These are phyloP conservation scores for Calonectria pseudoturangicola DNA, from an alignment of 2,329 filamentous ascomycete species.

Conservation along the genomic window DNA sequence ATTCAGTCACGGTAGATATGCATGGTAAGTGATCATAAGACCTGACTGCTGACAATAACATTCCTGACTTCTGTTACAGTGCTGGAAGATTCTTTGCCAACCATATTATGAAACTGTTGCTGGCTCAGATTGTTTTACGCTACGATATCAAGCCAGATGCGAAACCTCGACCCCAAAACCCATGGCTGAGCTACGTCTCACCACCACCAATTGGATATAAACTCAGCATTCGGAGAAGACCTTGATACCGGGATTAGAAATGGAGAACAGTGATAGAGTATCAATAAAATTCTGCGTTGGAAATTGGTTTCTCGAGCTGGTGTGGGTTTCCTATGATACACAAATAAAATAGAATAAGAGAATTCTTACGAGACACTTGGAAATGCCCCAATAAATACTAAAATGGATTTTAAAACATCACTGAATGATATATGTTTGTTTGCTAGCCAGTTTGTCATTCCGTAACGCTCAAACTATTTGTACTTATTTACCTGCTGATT, in stretches of 20 bases:
- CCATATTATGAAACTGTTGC: slow-evolving; percentile 7
- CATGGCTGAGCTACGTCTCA: slow-evolving; percentile 11
- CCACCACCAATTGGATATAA: slow-evolving; percentile 7
- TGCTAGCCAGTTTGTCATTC: no score
- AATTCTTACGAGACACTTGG: no score
- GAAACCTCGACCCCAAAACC: neutral
- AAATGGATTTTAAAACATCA: no score
- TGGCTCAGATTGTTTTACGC: slow-evolving; percentile 3
- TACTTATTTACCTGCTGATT: no score
- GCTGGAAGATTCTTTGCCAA: slow-evolving; percentile 17
- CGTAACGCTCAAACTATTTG: no score
- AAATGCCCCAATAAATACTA: no score
- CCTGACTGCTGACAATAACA: no score
- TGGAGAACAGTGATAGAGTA: neutral
- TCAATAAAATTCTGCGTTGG: no score
- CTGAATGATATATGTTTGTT: no score
- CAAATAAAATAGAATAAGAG: no score
- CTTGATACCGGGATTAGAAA: neutral
- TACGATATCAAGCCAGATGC: slow-evolving; percentile 3
- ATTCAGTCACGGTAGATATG: slow-evolving; percentile 12
- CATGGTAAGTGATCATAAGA: neutral
- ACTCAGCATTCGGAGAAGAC: neutral
- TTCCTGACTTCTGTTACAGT: neutral
- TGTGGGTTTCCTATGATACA: no score
- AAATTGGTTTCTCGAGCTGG: no score